Conservation (phyloP, 139 green algal species). For the Pleodorina starrii region DNA sequence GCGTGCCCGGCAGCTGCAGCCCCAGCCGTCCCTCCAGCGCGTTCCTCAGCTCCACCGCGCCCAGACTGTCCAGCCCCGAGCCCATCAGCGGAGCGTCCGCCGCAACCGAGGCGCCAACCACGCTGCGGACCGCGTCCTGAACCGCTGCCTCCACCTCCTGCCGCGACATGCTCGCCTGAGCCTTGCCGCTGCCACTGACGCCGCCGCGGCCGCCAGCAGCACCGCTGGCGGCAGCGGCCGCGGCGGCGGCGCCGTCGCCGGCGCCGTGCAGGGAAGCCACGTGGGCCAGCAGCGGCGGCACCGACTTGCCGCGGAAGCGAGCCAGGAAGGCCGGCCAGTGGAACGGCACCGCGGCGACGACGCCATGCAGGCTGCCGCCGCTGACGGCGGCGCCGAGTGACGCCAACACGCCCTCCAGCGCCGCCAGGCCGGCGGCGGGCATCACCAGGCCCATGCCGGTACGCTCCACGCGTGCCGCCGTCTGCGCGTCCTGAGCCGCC, state of each 20-base stretch:
- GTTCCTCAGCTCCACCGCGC: conserved; percentile 82
- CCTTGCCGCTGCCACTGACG: background rate
- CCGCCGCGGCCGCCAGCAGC: too few relatives aligned
- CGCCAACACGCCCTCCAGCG: conserved; percentile 55
- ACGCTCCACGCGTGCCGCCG: conserved; percentile 73
- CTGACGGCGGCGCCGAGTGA: conserved; percentile 27
- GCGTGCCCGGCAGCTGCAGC: conserved; percentile 79
- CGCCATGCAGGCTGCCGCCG: background rate
- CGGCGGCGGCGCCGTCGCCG: background rate
- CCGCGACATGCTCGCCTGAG: background rate
- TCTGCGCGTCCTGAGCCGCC: conserved; percentile 75
- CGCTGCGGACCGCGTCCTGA: conserved; percentile 56
- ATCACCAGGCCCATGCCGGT: conserved; percentile 82
- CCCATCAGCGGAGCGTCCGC: conserved; percentile 81
- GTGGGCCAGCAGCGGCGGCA: conserved; percentile 29
- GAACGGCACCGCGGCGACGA: conserved; percentile 65
- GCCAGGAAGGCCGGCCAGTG: conserved; percentile 63
- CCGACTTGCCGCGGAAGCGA: conserved; percentile 17
- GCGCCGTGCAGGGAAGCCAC: background rate
- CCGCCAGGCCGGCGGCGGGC: conserved; percentile 61
- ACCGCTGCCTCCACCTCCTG: conserved; percentile 58
- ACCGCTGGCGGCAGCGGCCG: background rate
- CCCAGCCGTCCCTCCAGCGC: conserved; percentile 74
- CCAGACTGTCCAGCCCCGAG: conserved; percentile 86
- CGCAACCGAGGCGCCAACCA: conserved; percentile 65